phyloP scores from a whole-genome alignment of 1,284 basidiomycete species.

The Schizophyllum commune region DNA sequence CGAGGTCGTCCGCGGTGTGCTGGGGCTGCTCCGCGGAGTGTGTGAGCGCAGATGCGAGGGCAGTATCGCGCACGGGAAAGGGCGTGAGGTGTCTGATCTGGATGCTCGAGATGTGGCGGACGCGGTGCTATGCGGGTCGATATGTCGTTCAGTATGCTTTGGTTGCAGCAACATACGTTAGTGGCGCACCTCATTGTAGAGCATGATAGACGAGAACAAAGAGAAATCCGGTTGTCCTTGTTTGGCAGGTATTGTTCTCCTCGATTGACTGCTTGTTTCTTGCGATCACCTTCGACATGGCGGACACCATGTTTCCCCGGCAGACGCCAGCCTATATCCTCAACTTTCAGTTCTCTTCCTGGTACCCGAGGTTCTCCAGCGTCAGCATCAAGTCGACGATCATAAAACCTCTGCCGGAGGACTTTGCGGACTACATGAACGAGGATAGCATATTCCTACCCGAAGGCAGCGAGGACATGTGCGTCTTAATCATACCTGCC shows the following conservation, averaged over 20 bases:
- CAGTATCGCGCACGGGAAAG: slow-evolving; percentile 66
- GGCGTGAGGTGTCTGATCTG: slow-evolving; percentile 77
- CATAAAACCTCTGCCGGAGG: slow-evolving; percentile 59
- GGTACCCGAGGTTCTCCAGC: slow-evolving; percentile 74
- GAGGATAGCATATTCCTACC: slow-evolving; percentile 79
- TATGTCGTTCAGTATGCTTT: background rate
- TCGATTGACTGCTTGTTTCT: no score
- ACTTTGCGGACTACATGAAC: slow-evolving; percentile 71
- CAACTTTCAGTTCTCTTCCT: slow-evolving; percentile 79
- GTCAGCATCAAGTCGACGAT: slow-evolving; percentile 74
- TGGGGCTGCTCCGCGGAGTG: slow-evolving; percentile 55
- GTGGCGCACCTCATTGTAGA: background rate
- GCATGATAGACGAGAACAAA: background rate
- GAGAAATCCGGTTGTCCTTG: no score
- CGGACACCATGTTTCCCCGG: background rate
- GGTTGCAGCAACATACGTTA: background rate
- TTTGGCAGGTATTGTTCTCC: no score
- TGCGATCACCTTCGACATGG: background rate
- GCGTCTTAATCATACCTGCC: slow-evolving; percentile 21
- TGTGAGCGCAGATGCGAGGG: slow-evolving; percentile 58
- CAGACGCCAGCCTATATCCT: slow-evolving; percentile 31
- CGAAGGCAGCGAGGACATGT: slow-evolving; percentile 73
- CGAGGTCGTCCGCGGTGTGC: slow-evolving; percentile 61
- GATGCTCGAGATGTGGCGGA: slow-evolving; percentile 67
- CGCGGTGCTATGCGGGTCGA: slow-evolving; percentile 40